A percentile compares a stretch with the other conserved stretches of the same genome.
phyloP scores from a whole-genome alignment of 495 filamentous ascomycete species.

The Neurospora sp. region DNA sequence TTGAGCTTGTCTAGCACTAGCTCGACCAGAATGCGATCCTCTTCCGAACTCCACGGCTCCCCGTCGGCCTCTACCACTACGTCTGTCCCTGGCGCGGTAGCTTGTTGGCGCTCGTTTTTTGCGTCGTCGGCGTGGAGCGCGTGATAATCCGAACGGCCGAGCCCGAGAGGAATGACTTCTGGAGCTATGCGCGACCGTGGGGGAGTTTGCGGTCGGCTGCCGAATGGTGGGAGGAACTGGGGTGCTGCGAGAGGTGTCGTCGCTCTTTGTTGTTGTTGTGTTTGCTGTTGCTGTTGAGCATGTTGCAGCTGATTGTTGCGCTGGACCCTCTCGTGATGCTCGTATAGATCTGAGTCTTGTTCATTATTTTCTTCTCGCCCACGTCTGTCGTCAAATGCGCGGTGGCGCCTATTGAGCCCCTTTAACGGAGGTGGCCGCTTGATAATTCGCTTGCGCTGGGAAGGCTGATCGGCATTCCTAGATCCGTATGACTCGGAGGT shows the following conservation, averaged over 20 bases:
- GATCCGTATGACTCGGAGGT: slow-evolving; percentile 11
- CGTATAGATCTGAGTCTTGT: slow-evolving; percentile 10
- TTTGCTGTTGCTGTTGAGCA: background rate
- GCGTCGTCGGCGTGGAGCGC: slow-evolving; percentile 28
- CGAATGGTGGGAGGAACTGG: slow-evolving; percentile 12
- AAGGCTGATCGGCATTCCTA: slow-evolving; percentile 6
- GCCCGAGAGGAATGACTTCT: slow-evolving; percentile 56
- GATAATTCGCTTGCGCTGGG: slow-evolving; percentile 36
- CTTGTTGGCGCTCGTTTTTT: slow-evolving; percentile 20
- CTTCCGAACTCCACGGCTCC: slow-evolving; percentile 50
- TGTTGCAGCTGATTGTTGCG: slow-evolving; percentile 4
- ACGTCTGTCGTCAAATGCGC: slow-evolving; percentile 45
- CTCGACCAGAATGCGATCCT: slow-evolving; percentile 62
- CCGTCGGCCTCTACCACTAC: slow-evolving; percentile 36
- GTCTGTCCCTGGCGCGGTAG: slow-evolving; percentile 19
- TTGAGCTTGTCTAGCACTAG: slow-evolving; percentile 66
- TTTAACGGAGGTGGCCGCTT: slow-evolving; percentile 36
- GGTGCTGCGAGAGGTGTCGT: slow-evolving; percentile 5
- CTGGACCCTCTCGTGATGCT: slow-evolving; percentile 20
- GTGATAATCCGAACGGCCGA: slow-evolving; percentile 56
- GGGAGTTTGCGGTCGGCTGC: slow-evolving; percentile 47
- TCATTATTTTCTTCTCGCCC: slow-evolving; percentile 30
- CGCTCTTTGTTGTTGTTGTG: background rate
- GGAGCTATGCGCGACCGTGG: slow-evolving; percentile 58
- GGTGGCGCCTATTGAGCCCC: slow-evolving; percentile 35